phyloP scores from a whole-genome alignment of 306 rosid species.

The Gastrolobium villosum region DNA sequence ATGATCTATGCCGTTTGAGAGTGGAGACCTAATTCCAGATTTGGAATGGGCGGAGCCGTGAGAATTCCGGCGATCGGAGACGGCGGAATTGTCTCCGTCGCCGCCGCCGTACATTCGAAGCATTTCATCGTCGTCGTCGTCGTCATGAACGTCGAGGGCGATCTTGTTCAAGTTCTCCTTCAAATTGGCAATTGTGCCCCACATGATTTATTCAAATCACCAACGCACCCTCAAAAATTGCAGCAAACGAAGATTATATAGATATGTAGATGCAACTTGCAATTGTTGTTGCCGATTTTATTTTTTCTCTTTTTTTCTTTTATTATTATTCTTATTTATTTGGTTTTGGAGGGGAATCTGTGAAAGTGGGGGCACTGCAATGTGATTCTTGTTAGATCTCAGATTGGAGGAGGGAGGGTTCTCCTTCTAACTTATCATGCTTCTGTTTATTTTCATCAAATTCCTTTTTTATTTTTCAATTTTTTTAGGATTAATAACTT shows the following conservation, averaged over 20 bases:
- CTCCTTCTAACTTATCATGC: background rate
- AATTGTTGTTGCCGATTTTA: background rate
- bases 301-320: background rate
- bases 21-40: constrained; percentile 54
- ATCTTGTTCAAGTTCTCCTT: constrained; percentile 86
- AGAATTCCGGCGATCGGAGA: constrained; percentile 75
- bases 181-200: constrained; percentile 77
- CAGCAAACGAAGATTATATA: background rate
- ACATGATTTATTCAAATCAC: constrained; percentile 56
- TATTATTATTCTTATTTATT: background rate
- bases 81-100: constrained; percentile 52
- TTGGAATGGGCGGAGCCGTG: constrained; percentile 65
- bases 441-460: background rate
- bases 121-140: constrained; percentile 62
- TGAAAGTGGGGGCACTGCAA: constrained; percentile 39
- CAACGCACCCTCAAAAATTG: constrained; percentile 30
- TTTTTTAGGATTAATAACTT: no score
- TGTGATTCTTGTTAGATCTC: constrained; percentile 48
- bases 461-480: background rate
- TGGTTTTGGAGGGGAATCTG: constrained; percentile 34
- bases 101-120: constrained; percentile 52
- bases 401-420: background rate
- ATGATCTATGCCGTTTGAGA: constrained; percentile 63
- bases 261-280: background rate
- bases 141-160: constrained; percentile 79